These are phyloP conservation scores for Garcia nutans DNA, from an alignment of 345 rosid genomes.

Conservation along the genomic window DNA sequence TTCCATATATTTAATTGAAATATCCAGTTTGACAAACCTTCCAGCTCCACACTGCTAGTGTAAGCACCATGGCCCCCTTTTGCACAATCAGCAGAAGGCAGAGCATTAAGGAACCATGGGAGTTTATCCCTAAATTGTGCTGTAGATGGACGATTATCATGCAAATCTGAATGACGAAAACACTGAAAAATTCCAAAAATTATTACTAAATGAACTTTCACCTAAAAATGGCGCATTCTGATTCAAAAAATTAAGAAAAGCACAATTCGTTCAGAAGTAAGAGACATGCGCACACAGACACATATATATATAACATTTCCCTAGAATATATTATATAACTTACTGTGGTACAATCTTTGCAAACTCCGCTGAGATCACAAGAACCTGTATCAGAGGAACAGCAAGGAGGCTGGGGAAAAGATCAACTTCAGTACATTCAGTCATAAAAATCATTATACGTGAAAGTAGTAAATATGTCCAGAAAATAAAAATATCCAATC, in stretches of 20 bases:
- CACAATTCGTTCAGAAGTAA: neutral
- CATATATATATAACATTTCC: neutral
- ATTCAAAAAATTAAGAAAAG: neutral
- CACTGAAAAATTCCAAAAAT: conserved; percentile 56
- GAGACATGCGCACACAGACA: neutral
- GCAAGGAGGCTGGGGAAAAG: conserved; percentile 72
- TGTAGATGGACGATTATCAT: conserved; percentile 82
- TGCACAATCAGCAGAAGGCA: conserved; percentile 97
- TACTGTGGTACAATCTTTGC: conserved; percentile 99
- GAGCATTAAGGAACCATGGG: conserved; percentile 91
- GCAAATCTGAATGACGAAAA: conserved; percentile 85
- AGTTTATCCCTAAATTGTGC: conserved; percentile 83
- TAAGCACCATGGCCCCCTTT: conserved; percentile 99
- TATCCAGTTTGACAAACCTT: conserved; percentile 49
- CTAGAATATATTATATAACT: conserved; percentile 10
- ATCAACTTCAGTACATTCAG: conserved; percentile 6
- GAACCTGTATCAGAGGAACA: conserved; percentile 55
- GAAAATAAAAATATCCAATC: neutral
- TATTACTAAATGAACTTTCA: conserved; percentile 11
- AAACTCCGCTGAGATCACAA: conserved; percentile 66
- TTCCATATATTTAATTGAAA: conserved; percentile 3
- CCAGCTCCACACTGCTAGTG: conserved; percentile 75
- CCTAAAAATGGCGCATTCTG: conserved; percentile 14
- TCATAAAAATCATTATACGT: neutral
- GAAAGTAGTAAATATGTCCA: neutral